Evolutionary conservation across 1,139 yeast species (phyloP).

Genomic region (Candida anutae): DNA sequence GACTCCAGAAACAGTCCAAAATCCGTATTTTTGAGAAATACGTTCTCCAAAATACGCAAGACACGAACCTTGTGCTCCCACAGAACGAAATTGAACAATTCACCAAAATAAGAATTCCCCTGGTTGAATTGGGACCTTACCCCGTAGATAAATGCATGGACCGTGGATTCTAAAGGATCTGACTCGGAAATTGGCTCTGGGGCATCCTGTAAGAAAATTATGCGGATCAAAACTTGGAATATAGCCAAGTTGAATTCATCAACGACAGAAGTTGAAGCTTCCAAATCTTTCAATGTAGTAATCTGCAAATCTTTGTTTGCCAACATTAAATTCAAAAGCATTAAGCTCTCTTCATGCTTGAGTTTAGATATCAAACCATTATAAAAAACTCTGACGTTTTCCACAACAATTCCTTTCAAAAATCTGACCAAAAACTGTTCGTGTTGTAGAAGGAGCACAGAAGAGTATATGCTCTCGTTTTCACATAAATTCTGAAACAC

Average conservation of each 20-base stretch:
- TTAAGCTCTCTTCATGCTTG: slow-evolving; percentile 12
- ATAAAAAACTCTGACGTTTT: not conserved
- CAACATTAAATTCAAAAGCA: slow-evolving; percentile 15
- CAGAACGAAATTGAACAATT: slow-evolving; percentile 25
- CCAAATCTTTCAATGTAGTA: slow-evolving; percentile 13
- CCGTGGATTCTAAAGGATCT: slow-evolving; percentile 21
- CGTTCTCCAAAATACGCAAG: slow-evolving; percentile 21
- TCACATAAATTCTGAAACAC: not conserved
- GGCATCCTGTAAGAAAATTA: too few species aligned
- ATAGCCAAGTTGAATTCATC: slow-evolving; percentile 49
- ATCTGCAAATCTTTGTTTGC: slow-evolving; percentile 5
- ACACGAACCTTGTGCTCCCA: slow-evolving; percentile 23
- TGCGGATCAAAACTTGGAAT: slow-evolving; percentile 29
- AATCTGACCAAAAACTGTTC: not conserved
- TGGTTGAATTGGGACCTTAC: slow-evolving; percentile 33
- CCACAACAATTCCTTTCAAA: not conserved
- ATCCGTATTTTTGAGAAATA: slow-evolving; percentile 15
- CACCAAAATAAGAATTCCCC: slow-evolving; percentile 34
- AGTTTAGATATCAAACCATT: not conserved
- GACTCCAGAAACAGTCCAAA: not conserved
- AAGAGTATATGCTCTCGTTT: not conserved
- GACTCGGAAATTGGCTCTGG: too few species aligned
- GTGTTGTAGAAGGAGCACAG: not conserved
- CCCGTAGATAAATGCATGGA: slow-evolving; percentile 35
- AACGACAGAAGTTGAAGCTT: slow-evolving; percentile 11